These are phyloP conservation scores for Adansonia grandidieri DNA, from an alignment of 441 rosid genomes.

Conservation along the genomic window DNA sequence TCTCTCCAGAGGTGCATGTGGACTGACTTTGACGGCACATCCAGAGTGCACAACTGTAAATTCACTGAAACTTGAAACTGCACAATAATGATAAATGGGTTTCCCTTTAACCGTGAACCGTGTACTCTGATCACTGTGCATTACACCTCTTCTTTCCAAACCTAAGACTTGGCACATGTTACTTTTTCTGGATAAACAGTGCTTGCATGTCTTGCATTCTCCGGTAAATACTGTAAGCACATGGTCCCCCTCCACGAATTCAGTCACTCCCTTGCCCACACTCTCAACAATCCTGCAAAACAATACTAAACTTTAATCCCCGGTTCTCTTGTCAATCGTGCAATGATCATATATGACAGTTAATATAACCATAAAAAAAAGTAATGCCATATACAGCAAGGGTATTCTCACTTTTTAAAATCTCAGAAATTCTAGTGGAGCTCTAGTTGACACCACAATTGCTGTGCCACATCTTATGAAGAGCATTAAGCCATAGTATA, in stretches of 20 bases:
- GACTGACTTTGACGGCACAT: constrained; percentile 82
- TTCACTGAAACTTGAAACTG: constrained; percentile 94
- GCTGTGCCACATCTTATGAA: neutral
- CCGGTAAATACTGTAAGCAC: constrained; percentile 85
- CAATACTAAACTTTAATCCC: neutral
- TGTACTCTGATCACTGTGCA: constrained; percentile 79
- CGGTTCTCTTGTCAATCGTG: neutral
- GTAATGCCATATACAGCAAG: neutral
- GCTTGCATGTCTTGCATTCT: constrained; percentile 73
- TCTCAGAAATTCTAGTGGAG: neutral
- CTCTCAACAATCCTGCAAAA: constrained; percentile 84
- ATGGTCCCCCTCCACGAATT: constrained; percentile 81
- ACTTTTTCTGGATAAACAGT: constrained; percentile 76
- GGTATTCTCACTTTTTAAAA: neutral
- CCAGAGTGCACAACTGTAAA: constrained; percentile 92
- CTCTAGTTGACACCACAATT: neutral
- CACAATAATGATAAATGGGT: constrained; percentile 84
- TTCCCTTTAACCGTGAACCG: constrained; percentile 80
- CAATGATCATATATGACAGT: constrained; percentile 17
- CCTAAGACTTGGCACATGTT: constrained; percentile 86
- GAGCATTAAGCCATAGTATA: neutral
- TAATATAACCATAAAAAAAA: neutral
- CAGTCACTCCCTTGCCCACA: constrained; percentile 75
- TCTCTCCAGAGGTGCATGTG: constrained; percentile 72
- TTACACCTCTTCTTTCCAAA: constrained; percentile 82